Evolutionary conservation across 164 flowering plant species (phyloP).

Genomic region (Warburgia ugandensis): DNA sequence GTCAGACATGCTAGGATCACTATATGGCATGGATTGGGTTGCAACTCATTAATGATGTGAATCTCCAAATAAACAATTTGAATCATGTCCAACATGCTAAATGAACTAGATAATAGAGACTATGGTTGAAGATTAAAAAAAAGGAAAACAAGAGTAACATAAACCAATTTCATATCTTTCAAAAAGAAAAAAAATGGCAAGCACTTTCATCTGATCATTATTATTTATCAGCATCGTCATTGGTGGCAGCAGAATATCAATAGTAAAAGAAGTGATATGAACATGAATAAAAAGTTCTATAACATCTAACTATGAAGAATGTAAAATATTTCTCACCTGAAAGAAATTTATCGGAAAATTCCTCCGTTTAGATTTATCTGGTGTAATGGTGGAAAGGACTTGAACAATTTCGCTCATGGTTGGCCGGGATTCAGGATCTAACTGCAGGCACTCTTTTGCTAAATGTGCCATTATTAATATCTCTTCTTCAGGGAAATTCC

Average conservation of each 20-base stretch:
- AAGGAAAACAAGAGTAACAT: not conserved
- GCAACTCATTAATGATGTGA: too few species aligned
- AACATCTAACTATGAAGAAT: not conserved
- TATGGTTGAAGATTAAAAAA: not conserved
- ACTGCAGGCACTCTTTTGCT: conserved; percentile 83
- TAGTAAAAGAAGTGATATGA: not conserved
- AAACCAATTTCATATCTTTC: not conserved
- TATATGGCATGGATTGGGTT: too few species aligned
- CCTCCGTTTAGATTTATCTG: conserved; percentile 50
- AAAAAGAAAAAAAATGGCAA: not conserved
- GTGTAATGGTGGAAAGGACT: conserved; percentile 77
- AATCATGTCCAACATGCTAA: not conserved
- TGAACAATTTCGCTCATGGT: conserved; percentile 95
- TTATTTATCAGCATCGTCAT: not conserved
- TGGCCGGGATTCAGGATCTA: conserved; percentile 92
- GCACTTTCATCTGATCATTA: not conserved
- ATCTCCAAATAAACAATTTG: too few species aligned
- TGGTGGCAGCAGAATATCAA: too few species aligned
- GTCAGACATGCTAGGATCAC: too few species aligned
- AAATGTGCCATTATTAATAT: conserved; percentile 87
- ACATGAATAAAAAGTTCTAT: not conserved
- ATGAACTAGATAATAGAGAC: not conserved
- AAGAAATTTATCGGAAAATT: conserved; percentile 37
- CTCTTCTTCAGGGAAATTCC: conserved; percentile 74
- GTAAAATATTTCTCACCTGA: conserved; percentile 36